phyloP scores from a whole-genome alignment of 257 asterid species.

The Verbascum thapsus region DNA sequence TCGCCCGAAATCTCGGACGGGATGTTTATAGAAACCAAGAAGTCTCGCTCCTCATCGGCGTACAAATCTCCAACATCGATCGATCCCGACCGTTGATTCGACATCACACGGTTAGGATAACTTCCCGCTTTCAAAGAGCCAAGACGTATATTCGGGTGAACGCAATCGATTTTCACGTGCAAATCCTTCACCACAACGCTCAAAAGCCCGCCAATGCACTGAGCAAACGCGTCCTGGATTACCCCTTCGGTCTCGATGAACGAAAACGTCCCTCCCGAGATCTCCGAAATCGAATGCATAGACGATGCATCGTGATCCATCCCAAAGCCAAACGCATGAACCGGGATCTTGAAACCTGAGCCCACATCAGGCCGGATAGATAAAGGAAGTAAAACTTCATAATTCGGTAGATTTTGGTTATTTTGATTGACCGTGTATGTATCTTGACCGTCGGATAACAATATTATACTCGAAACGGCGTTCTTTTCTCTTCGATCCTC shows the following conservation, averaged over 20 bases:
- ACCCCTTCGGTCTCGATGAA: conserved; percentile 93
- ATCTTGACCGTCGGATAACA: conserved; percentile 94
- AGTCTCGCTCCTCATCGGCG: conserved; percentile 96
- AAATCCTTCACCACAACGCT: conserved; percentile 90
- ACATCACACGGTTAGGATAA: conserved; percentile 50
- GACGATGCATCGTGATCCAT: conserved; percentile 84
- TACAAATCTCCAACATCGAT: conserved; percentile 86
- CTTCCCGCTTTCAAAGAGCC: conserved; percentile 75
- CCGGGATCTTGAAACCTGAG: conserved; percentile 69
- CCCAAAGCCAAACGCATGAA: conserved; percentile 93
- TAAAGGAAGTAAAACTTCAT: conserved; percentile 72
- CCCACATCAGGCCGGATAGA: conserved; percentile 57
- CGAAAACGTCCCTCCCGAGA: conserved; percentile 95
- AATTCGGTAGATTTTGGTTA: conserved; percentile 47
- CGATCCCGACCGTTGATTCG: conserved; percentile 58
- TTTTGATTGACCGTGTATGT: conserved; percentile 73
- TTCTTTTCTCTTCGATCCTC: conserved; percentile 83
- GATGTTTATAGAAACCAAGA: conserved; percentile 62
- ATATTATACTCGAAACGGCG: conserved; percentile 81
- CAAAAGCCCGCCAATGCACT: conserved; percentile 95
- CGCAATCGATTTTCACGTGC: conserved; percentile 56
- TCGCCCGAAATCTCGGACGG: conserved; percentile 56
- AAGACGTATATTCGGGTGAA: conserved; percentile 52
- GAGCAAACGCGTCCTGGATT: conserved; percentile 99
- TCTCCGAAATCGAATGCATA: conserved; percentile 93